A percentile compares a stretch with the other conserved stretches of the same genome.
phyloP scores from a whole-genome alignment of 495 filamentous ascomycete genomes.

The Annulohypoxylon maeteangense region DNA sequence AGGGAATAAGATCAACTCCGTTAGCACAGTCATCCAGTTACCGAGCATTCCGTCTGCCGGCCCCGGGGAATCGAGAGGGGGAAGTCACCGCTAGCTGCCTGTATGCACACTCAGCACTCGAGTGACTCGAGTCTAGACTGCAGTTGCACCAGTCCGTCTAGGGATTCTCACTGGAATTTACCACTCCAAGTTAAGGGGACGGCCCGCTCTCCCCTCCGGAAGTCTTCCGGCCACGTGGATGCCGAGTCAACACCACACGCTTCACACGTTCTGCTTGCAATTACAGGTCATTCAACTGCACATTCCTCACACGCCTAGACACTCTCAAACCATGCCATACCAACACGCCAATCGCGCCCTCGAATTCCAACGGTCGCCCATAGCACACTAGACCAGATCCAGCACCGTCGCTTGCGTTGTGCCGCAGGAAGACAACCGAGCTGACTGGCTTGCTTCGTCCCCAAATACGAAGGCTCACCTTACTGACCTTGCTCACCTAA shows the following conservation, averaged over 20 bases:
- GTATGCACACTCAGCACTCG: not conserved
- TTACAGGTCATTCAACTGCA: not conserved
- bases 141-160: not conserved
- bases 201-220: slow-evolving; percentile 28
- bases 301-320: not conserved
- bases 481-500: not conserved
- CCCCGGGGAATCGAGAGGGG: not conserved
- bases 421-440: not conserved
- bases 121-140: not conserved
- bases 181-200: slow-evolving; percentile 1
- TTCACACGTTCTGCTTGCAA: slow-evolving; percentile 9
- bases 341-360: not conserved
- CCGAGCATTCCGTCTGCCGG: slow-evolving; percentile 5
- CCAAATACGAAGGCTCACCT: not conserved
- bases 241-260: slow-evolving; percentile 6
- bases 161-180: not conserved
- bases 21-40: not conserved
- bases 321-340: not conserved
- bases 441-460: slow-evolving; percentile 23
- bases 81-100: slow-evolving; percentile 13
- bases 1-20: slow-evolving; percentile 5
- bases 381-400: slow-evolving; percentile 3
- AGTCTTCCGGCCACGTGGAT: slow-evolving; percentile 20
- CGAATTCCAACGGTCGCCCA: not conserved
- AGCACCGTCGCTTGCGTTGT: not conserved